These are phyloP conservation scores for Pythium scleroteichum DNA, from an alignment of 352 stramenopile genomes.

Conservation along the genomic window DNA sequence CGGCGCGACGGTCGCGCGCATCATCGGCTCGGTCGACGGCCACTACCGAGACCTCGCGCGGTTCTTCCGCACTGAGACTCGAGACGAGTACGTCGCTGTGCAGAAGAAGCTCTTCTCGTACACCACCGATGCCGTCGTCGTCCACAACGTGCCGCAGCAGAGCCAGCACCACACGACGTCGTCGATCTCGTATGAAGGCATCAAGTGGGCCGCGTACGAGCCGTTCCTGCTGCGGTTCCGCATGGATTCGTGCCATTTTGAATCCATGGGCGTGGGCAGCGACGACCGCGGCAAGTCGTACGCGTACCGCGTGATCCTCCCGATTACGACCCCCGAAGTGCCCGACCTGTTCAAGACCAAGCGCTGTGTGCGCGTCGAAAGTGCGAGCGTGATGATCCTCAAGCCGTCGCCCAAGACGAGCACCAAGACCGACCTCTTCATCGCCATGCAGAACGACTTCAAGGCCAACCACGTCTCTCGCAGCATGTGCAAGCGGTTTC, in stretches of 20 bases:
- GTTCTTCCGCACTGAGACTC: conserved; percentile 12
- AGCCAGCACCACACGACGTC: neutral
- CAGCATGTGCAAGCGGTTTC: conserved; percentile 16
- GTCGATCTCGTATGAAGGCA: conserved; percentile 4
- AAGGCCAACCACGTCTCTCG: conserved; percentile 11
- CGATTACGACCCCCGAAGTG: neutral
- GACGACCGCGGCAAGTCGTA: conserved; percentile 2
- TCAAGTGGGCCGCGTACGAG: conserved; percentile 18
- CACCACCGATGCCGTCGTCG: conserved; percentile 5
- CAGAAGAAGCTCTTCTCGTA: conserved; percentile 15
- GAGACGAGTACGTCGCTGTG: conserved; percentile 7
- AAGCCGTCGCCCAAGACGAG: neutral
- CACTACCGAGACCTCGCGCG: conserved; percentile 12
- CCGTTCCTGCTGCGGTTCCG: conserved; percentile 14
- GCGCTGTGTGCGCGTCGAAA: conserved; percentile 1
- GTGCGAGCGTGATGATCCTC: conserved; percentile 13
- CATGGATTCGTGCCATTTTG: conserved; percentile 8
- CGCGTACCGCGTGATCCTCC: conserved; percentile 12
- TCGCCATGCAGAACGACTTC: conserved; percentile 14
- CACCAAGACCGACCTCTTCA: conserved; percentile 11
- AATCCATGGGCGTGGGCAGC: conserved; percentile 5
- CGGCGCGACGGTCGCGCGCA: neutral
- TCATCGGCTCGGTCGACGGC: conserved; percentile 11
- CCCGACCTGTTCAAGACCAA: conserved; percentile 13
- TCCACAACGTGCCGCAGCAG: conserved; percentile 3